Evolutionary conservation across 2,329 filamentous ascomycete species (phyloP), one percentile per base, ranked within the genome.

Genomic region (Curvularia verruculosa): DNA sequence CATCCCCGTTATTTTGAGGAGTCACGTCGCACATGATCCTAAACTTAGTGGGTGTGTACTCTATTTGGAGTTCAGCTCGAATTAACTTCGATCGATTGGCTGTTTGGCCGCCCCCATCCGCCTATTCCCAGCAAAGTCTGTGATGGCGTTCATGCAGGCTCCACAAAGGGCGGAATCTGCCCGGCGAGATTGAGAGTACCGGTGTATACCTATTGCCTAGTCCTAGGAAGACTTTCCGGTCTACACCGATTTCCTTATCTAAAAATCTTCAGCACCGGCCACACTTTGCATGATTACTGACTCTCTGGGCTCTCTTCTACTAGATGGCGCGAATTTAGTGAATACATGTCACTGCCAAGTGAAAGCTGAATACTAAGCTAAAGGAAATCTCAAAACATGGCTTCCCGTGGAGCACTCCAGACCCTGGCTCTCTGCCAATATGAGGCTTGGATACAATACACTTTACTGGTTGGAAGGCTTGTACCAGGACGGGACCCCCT

Each of bases 131-230:
- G 39, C 37, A 18, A 36, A 29, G 18, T 26, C 19, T 34, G 18
- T 41, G 26, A 26, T 51, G 39, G 49, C 49, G 49, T 36, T 44
- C 40, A 44, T 43, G 28, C 49, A 18, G 13, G 15, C 34, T 36
- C 26, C 37, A 29, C 34, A 31, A 39, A n/a, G 21, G 34, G 8
- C 18, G 19, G 13, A 10, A 19, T 31, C 31, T 31, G 23, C 36
- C 24, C 18, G 31, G 9, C 28, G 28, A 45, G 19, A 41, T 24
- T 24, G 24, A 39, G 8, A n/a, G n/a, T 8, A 36, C 21, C 23
- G 4, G 5, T 44, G 18, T 44, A 3, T 15, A 44, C 40, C n/a
- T 23, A 5, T 18, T 18, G n/a, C 12, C 7, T 9, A 12, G 28
- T 34, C 34, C 49, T 23, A 8, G 18, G 19, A 43, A 19, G 29